Evolutionary conservation across 2,329 filamentous ascomycete species (phyloP), one percentile per base, ranked within the genome.

Genomic region (Fonsecaea monophora): DNA sequence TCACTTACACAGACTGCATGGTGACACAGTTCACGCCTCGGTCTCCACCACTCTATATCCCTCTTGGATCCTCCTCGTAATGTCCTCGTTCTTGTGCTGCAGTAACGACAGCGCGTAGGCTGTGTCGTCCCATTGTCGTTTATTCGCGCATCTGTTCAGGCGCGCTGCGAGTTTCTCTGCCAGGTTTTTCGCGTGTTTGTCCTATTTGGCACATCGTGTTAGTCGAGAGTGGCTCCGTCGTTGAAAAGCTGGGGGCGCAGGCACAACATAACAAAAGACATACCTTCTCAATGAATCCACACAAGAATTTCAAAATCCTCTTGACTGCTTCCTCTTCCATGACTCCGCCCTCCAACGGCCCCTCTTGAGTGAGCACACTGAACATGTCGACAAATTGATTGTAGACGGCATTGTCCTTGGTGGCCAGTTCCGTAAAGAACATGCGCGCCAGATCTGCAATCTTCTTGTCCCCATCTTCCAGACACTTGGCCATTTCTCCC

Each of bases 351-450:
- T 73, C 70, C 71, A 99, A 83, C 35, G 84, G 87, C 61, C 87
- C 86, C 73, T 96, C 94, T 0, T 93, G 91, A 65, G 92, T 95
- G 55, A 99, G 83, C 71, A 98, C 82, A 75, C 91, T 94, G 79
- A 99, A 99, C 92, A 99, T 98, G 77, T 99, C 95, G 34, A 99
- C 93, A 79, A 99, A 99, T 81, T 99, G 94, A 78, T 99, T 99
- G 79, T 99, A 99, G 2, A 99, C 92, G 2, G 95, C 95, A 76
- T 99, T 99, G 78, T 99, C 95, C 82, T 99, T 99, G 73, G 93
- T 97, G 68, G 94, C 93, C 63, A 99, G 86, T 79, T 99, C 95
- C 0, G 92, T 94, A 79, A 99, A 99, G 87, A 99, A 99, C 94
- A 98, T 98, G 66, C 92, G 86, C 13, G 93, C 92, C 75, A 99